Percentiles rank a stretch among this genome's conserved stretches.
These are phyloP conservation scores for Chrysanthemum lavandulifolium DNA, from an alignment of 129 eudicot species.

Conservation along the genomic window DNA sequence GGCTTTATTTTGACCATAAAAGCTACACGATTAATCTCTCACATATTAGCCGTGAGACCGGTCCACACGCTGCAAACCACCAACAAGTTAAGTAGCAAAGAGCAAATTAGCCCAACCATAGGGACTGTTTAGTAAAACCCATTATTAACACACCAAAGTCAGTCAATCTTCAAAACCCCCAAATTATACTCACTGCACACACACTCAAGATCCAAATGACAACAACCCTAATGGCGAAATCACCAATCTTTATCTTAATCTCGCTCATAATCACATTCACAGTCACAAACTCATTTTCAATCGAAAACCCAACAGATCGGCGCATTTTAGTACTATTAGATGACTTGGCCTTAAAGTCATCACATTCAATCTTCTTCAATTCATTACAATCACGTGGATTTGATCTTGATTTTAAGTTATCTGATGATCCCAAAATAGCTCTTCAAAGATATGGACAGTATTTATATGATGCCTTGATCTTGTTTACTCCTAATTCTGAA, in stretches of 20 bases:
- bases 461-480: constrained; percentile 71
- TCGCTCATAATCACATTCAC: constrained; percentile 35
- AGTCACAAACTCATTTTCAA: constrained; percentile 54
- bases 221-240: constrained; percentile 51
- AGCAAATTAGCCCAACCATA: too few relatives aligned
- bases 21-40: too few relatives aligned
- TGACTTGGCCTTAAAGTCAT: constrained; percentile 68
- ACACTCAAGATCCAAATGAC: constrained; percentile 22
- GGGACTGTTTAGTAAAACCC: too few relatives aligned
- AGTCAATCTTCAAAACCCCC: constrained; percentile 7
- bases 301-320: constrained; percentile 73
- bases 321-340: constrained; percentile 76
- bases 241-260: constrained; percentile 32
- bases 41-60: too few relatives aligned
- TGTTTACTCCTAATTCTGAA: constrained; percentile 64
- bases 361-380: constrained; percentile 81
- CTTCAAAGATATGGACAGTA: constrained; percentile 82
- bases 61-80: too few relatives aligned
- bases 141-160: too few relatives aligned
- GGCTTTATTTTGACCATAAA: too few relatives aligned
- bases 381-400: constrained; percentile 71
- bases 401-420: constrained; percentile 77
- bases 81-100: too few relatives aligned
- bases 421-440: constrained; percentile 70
- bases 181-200: constrained; percentile 4